Percentiles rank a stretch among this genome's conserved stretches.
These are phyloP conservation scores for Phialemonium atrogriseum DNA, from an alignment of 2,329 filamentous ascomycete genomes.

Conservation along the genomic window DNA sequence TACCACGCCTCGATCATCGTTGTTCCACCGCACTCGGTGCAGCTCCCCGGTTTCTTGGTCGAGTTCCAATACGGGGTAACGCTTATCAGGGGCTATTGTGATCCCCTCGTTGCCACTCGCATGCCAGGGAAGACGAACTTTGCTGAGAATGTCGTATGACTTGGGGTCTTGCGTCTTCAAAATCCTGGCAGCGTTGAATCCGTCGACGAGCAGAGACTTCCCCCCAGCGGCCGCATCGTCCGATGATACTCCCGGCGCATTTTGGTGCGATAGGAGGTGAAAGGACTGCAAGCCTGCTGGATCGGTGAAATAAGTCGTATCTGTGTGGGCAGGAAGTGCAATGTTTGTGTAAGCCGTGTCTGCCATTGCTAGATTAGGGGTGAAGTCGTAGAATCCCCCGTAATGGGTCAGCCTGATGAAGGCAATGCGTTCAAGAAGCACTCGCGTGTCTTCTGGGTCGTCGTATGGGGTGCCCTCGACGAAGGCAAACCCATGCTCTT, in stretches of 20 bases:
- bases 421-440: slow-evolving; percentile 71
- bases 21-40: slow-evolving; percentile 80
- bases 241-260: slow-evolving; percentile 18
- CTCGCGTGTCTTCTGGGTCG: slow-evolving; percentile 61
- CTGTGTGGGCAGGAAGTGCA: slow-evolving; percentile 77
- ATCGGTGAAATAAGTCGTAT: slow-evolving; percentile 93
- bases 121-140: slow-evolving; percentile 61
- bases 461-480: slow-evolving; percentile 59
- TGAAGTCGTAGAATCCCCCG: slow-evolving; percentile 73
- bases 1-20: slow-evolving; percentile 71
- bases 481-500: slow-evolving; percentile 66
- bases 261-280: slow-evolving; percentile 76
- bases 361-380: slow-evolving; percentile 76
- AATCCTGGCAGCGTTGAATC: slow-evolving; percentile 61
- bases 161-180: slow-evolving; percentile 45
- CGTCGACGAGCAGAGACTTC: slow-evolving; percentile 75
- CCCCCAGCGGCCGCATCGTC: slow-evolving; percentile 47
- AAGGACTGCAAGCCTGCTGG: slow-evolving; percentile 88
- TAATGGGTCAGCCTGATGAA: slow-evolving; percentile 91
- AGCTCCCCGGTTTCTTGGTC: slow-evolving; percentile 28
- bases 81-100: slow-evolving; percentile 62
- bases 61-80: slow-evolving; percentile 65
- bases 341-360: slow-evolving; percentile 90
- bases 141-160: slow-evolving; percentile 50
- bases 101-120: slow-evolving; percentile 85